phyloP scores from a whole-genome alignment of 176 grass and related monocot species.

The Aegilops sharonensis region DNA sequence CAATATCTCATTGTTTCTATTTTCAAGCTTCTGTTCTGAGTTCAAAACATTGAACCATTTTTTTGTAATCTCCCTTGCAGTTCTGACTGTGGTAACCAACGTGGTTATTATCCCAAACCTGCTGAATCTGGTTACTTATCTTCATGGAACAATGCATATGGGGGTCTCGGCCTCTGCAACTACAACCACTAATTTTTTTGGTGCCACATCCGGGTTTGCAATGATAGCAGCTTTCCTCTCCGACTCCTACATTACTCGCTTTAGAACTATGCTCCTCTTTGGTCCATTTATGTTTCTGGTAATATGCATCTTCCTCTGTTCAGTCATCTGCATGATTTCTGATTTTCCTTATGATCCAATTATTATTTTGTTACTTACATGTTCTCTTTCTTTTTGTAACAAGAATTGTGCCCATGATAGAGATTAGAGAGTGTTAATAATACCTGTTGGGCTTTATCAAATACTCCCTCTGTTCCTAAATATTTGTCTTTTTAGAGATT shows the following conservation, averaged over 20 bases:
- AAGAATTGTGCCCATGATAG: neutral
- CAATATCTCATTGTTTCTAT: neutral
- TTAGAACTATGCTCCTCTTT: slow-evolving; percentile 6
- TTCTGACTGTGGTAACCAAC: slow-evolving; percentile 7
- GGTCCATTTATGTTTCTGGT: slow-evolving; percentile 21
- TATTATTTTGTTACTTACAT: neutral
- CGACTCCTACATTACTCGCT: slow-evolving; percentile 11
- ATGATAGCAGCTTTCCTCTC: slow-evolving; percentile 19
- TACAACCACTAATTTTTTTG: slow-evolving; percentile 16
- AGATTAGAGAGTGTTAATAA: neutral
- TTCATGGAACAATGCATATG: slow-evolving; percentile 19
- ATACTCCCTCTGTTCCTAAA: too few relatives aligned
- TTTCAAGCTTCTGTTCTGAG: neutral
- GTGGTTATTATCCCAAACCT: slow-evolving; percentile 20
- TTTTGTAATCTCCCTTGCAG: neutral
- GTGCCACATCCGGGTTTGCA: slow-evolving; percentile 14
- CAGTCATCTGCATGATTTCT: neutral
- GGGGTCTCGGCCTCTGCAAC: neutral
- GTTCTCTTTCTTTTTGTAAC: neutral
- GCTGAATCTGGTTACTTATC: neutral
- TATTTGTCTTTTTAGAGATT: too few relatives aligned
- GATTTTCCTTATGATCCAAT: neutral
- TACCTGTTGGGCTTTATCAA: neutral
- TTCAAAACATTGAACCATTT: neutral
- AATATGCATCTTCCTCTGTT: neutral